Evolutionary conservation across 1,139 yeast species (phyloP).

Genomic region (Scheffersomyces lignicola): DNA sequence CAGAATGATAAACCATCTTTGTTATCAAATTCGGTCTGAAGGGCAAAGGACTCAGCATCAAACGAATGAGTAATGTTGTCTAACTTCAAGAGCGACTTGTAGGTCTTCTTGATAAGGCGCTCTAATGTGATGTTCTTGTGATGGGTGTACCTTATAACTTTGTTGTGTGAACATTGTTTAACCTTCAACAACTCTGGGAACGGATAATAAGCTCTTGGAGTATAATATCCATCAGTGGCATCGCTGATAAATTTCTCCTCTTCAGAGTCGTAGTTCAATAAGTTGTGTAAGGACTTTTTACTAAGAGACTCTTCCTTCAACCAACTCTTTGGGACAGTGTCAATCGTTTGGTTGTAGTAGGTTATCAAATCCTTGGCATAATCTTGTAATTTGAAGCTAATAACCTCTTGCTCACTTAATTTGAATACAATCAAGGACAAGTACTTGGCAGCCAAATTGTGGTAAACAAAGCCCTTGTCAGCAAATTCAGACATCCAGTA

Average conservation of each 20-base stretch:
- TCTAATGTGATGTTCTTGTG: conserved; percentile 26
- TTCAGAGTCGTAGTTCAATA: conserved; percentile 18
- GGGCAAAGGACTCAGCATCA: conserved; percentile 34
- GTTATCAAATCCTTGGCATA: conserved; percentile 34
- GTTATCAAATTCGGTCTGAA: conserved; percentile 38
- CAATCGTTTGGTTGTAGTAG: conserved; percentile 30
- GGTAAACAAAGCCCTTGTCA: conserved; percentile 56
- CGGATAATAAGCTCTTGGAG: conserved; percentile 15
- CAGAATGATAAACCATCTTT: conserved; percentile 36
- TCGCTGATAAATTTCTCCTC: conserved; percentile 22
- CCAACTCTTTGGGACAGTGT: conserved; percentile 37
- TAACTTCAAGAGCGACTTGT: conserved; percentile 26
- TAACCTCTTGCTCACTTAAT: conserved; percentile 55
- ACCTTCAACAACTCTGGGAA: conserved; percentile 24
- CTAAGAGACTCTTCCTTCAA: conserved; percentile 15
- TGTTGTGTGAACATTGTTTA: conserved; percentile 19
- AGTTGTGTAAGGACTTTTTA: conserved; percentile 17
- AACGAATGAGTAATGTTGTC: conserved; percentile 28
- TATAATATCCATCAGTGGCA: conserved; percentile 26
- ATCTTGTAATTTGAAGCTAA: conserved; percentile 35
- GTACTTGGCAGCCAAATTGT: conserved; percentile 58
- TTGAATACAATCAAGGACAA: conserved; percentile 55
- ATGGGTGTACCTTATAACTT: conserved; percentile 13
- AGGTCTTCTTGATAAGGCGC: conserved; percentile 27
- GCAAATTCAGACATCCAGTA: conserved; percentile 56